Evolutionary conservation across 2,329 filamentous ascomycete genomes (phyloP).

Genomic region (Ophiostoma ulmi): DNA sequence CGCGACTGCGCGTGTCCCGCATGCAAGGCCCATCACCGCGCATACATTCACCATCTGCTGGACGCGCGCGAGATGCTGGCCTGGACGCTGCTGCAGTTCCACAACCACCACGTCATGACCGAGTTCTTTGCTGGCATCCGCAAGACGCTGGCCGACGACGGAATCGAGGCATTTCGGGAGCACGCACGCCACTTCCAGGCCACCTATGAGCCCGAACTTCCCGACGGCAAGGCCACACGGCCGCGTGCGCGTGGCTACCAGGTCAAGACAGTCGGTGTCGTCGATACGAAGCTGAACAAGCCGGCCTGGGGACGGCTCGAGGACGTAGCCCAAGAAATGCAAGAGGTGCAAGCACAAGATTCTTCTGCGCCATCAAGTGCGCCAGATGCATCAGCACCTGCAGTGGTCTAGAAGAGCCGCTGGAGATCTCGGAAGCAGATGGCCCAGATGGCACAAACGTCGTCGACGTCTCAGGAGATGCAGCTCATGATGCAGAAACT

Average conservation of each 20-base stretch:
- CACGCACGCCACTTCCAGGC: slow-evolving; percentile 40
- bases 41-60: slow-evolving; percentile 83
- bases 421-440: slow-evolving; percentile 8
- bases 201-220: slow-evolving; percentile 65
- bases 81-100: slow-evolving; percentile 87
- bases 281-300: slow-evolving; percentile 56
- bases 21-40: slow-evolving; percentile 76
- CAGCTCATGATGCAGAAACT: not conserved
- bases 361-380: not conserved
- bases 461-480: not conserved
- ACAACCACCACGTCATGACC: slow-evolving; percentile 73
- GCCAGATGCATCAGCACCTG: not conserved
- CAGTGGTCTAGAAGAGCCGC: slow-evolving; percentile 14
- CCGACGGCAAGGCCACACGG: slow-evolving; percentile 67
- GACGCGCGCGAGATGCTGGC: slow-evolving; percentile 92
- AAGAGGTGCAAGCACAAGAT: not conserved
- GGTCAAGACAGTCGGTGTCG: slow-evolving; percentile 63
- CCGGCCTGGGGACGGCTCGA: slow-evolving; percentile 54
- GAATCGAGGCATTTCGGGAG: slow-evolving; percentile 55
- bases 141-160: slow-evolving; percentile 51
- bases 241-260: slow-evolving; percentile 80
- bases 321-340: slow-evolving; percentile 31
- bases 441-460: not conserved
- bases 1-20: slow-evolving; percentile 71
- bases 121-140: slow-evolving; percentile 70